Percentiles rank a stretch among this genome's conserved stretches.
These are phyloP conservation scores for Oryza officinalis DNA, from an alignment of 176 grass and related monocot genomes.

Conservation along the genomic window DNA sequence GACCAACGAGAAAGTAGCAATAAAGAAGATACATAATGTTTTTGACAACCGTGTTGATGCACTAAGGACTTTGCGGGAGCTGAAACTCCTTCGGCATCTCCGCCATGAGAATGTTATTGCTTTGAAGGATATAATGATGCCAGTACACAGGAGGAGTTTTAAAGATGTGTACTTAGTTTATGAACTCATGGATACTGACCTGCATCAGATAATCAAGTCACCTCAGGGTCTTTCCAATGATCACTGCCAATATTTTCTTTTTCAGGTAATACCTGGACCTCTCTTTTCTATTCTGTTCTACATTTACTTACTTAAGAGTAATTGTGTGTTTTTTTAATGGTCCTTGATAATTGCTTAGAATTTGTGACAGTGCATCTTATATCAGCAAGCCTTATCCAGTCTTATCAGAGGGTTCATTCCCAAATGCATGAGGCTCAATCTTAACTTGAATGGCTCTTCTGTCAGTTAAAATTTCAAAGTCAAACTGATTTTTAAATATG, in stretches of 20 bases:
- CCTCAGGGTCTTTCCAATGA: conserved; percentile 63
- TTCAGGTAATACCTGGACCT: conserved; percentile 47
- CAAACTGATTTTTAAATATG: neutral
- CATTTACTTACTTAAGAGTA: neutral
- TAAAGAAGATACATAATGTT: conserved; percentile 66
- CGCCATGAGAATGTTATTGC: conserved; percentile 71
- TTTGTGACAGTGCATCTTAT: neutral
- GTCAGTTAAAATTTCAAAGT: neutral
- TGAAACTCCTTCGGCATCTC: conserved; percentile 69
- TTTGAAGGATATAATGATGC: conserved; percentile 81
- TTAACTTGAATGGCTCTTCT: neutral
- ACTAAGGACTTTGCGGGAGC: conserved; percentile 59
- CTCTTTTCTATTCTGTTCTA: conserved; percentile 1
- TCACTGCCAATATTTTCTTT: conserved; percentile 73
- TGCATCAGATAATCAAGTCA: conserved; percentile 75
- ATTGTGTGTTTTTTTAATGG: neutral
- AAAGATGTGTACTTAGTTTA: conserved; percentile 75
- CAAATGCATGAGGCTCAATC: neutral
- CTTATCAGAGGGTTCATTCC: neutral
- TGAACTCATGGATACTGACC: conserved; percentile 64
- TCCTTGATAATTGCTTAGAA: neutral
- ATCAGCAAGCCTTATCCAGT: neutral
- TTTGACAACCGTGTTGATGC: conserved; percentile 71
- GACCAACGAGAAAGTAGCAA: conserved; percentile 57
- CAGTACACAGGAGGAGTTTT: conserved; percentile 54